phyloP scores from a whole-genome alignment of 306 rosid genomes.

The Acmispon strigosus region DNA sequence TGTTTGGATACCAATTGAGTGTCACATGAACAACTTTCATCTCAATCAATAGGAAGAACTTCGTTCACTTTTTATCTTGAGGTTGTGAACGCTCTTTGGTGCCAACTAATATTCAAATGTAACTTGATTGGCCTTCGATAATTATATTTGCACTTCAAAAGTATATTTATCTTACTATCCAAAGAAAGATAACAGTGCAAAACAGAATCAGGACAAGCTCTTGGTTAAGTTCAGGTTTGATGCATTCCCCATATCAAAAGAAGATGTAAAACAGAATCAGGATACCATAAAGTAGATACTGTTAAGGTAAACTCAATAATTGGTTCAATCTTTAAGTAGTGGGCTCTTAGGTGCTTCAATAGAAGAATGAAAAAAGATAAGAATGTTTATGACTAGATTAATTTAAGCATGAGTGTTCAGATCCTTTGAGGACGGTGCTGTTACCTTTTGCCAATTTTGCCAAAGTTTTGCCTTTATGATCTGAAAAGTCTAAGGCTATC shows the following conservation, averaged over 20 bases:
- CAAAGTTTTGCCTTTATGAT: background rate
- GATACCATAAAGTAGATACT: constrained; percentile 18
- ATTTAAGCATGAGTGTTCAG: no score
- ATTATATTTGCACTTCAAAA: no score
- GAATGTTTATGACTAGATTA: background rate
- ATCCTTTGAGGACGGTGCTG: background rate
- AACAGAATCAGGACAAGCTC: background rate
- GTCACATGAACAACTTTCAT: no score
- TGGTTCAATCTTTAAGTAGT: constrained; percentile 13
- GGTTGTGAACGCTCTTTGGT: no score
- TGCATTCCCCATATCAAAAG: constrained; percentile 3
- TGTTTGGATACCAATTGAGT: background rate
- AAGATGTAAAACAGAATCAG: constrained; percentile 30
- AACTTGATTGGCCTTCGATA: no score
- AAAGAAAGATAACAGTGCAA: no score
- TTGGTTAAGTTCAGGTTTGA: background rate
- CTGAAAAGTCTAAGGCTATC: constrained; percentile 7
- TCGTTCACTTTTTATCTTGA: no score
- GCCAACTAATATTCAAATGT: no score
- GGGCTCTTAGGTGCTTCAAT: constrained; percentile 23
- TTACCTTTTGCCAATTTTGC: constrained; percentile 17
- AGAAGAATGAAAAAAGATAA: constrained; percentile 12
- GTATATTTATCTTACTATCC: no score
- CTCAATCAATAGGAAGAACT: no score
- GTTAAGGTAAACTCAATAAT: background rate